Base-by-base conservation (phyloP, 2,329 filamentous ascomycete genomes). In the Talaromyces amestolkiae region DNA sequence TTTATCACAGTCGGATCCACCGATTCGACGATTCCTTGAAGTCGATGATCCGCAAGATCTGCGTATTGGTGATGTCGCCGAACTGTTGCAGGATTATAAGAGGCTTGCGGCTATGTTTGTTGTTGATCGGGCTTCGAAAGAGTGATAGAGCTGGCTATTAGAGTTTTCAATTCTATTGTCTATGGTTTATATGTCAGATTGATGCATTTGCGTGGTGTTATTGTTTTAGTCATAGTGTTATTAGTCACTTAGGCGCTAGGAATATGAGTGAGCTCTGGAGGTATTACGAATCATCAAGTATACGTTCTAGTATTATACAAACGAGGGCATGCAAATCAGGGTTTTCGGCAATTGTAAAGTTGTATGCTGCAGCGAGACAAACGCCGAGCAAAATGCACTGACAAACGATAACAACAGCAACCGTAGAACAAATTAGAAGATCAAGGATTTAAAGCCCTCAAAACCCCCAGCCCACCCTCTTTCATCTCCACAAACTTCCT, bases 31-130 rank as follows among this genome's bases (percentile, higher is more conserved):
- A 60, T 93, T 93, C 75, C 84, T 93, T 80, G 89, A 92, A 70
- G 76, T 90, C 64, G 83, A 90, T 71, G 88, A 88, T 73, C 88
- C 89, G 0, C 85, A 85, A 0, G 91, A 94, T 56, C 80, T 94
- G 33, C 87, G 84, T 64, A 80, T 94, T 31, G 86, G 87, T n/a
- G 91, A 94, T 71, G 87, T 94, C 19, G 78, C 89, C 27, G 86
- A 90, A 64, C 79, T 94, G 58, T 77, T 94, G 24, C 83, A 86
- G 64, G 91, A 94, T 75, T 94, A 94, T 72, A 86, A 91, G 71
- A 82, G 91, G 62, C 78, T 94, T 56, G 90, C 90, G 0, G 82
- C 82, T 33, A 86, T 85, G 9, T 75, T 93, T 47, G 39, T 65
- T 87, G 86, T 65, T 87, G 86, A 61, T 66, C 9, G 45, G 24